phyloP scores from a whole-genome alignment of 2,329 filamentous ascomycete species.

The Penicillium oxalicum region DNA sequence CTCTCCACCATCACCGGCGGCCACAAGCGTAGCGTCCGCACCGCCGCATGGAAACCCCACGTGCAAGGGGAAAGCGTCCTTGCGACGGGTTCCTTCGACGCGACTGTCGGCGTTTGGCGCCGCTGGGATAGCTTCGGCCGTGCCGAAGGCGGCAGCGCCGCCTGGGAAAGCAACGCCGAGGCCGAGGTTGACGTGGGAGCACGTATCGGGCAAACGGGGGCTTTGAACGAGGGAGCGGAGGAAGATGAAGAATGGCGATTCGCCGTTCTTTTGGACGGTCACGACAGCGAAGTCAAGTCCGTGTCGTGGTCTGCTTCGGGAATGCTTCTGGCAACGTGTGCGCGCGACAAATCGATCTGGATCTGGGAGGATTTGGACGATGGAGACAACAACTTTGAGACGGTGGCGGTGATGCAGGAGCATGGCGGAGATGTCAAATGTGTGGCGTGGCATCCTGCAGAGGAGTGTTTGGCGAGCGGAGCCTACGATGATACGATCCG shows the following conservation, averaged over 20 bases:
- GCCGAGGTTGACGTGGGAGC: neutral
- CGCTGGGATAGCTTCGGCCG: conserved; percentile 49
- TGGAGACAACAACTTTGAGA: conserved; percentile 93
- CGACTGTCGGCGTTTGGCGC: conserved; percentile 79
- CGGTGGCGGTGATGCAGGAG: conserved; percentile 87
- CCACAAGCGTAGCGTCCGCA: conserved; percentile 84
- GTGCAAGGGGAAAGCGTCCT: conserved; percentile 64
- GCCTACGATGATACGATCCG: conserved; percentile 91
- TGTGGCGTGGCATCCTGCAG: conserved; percentile 80
- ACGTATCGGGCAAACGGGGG: conserved; percentile 14
- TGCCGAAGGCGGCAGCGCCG: conserved; percentile 18
- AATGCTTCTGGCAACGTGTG: conserved; percentile 81
- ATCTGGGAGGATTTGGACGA: conserved; percentile 91
- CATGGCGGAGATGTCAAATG: conserved; percentile 94
- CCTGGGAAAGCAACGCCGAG: conserved; percentile 22
- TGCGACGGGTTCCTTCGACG: conserved; percentile 89
- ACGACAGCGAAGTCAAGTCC: conserved; percentile 90
- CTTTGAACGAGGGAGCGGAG: conserved; percentile 43
- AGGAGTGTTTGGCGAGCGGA: conserved; percentile 76
- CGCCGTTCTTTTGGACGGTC: conserved; percentile 84
- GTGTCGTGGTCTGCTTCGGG: conserved; percentile 60
- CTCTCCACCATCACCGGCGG: conserved; percentile 78
- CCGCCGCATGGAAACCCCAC: conserved; percentile 79
- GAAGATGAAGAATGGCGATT: conserved; percentile 86
- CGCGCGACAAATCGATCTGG: conserved; percentile 91